A percentile compares a stretch with the other conserved stretches of the same genome.
Conservation (phyloP, 306 rosid genomes). For the Urtica urens region DNA sequence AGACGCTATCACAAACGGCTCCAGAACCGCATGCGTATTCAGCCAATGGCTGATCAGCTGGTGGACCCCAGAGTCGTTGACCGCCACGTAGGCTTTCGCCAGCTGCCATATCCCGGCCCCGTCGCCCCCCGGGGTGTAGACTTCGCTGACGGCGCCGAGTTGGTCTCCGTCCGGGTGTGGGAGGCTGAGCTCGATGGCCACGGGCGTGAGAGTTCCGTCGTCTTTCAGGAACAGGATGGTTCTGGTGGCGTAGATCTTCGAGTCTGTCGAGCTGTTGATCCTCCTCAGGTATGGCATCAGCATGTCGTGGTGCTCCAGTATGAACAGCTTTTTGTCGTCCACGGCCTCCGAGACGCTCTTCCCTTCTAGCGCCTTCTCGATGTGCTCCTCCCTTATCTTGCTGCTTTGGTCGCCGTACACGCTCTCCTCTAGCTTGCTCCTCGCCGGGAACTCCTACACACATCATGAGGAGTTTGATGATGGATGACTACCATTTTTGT, state of each 20-base stretch:
- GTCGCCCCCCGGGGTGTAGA: slow-evolving; percentile 32
- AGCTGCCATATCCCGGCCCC: slow-evolving; percentile 60
- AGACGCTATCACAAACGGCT: slow-evolving; percentile 69
- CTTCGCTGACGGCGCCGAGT: slow-evolving; percentile 43
- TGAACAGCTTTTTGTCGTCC: slow-evolving; percentile 32
- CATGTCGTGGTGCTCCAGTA: slow-evolving; percentile 68
- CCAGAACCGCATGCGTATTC: slow-evolving; percentile 64
- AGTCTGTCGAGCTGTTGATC: slow-evolving; percentile 46
- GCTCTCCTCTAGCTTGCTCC: slow-evolving; percentile 43
- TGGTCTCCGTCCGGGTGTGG: slow-evolving; percentile 48
- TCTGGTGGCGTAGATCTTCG: slow-evolving; percentile 60
- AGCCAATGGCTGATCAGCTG: slow-evolving; percentile 81
- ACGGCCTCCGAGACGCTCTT: slow-evolving; percentile 33
- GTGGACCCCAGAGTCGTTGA: slow-evolving; percentile 63
- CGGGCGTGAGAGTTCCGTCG: slow-evolving; percentile 61
- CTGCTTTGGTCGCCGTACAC: slow-evolving; percentile 49
- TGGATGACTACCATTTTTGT: no score
- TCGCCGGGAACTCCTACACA: slow-evolving; percentile 53
- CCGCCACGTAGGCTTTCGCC: slow-evolving; percentile 70
- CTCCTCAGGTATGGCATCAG: slow-evolving; percentile 52
- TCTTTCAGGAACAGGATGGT: slow-evolving; percentile 46
- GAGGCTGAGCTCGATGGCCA: slow-evolving; percentile 65
- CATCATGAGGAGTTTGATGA: neutral
- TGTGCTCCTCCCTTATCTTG: slow-evolving; percentile 32
- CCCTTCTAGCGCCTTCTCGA: slow-evolving; percentile 39